Conservation (phyloP, 1,284 basidiomycete species). For the Fomitopsis schrenkii region DNA sequence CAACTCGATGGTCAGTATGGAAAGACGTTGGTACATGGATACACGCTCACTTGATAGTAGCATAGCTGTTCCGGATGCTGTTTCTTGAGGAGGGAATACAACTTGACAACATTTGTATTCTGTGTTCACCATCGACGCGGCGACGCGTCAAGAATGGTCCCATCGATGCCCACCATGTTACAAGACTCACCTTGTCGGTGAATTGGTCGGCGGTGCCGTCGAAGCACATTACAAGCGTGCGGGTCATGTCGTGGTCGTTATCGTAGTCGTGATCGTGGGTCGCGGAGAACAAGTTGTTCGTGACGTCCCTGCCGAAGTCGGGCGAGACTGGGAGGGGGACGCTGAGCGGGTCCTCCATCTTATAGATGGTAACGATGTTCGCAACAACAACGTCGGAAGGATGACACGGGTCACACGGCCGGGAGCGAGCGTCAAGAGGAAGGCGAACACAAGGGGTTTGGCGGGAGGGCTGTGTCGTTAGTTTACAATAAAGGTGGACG, state of each 20-base stretch:
- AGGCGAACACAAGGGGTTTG: neutral
- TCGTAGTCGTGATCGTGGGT: neutral
- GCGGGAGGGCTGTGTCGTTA: neutral
- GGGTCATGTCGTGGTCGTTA: conserved; percentile 6
- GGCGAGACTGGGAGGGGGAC: neutral
- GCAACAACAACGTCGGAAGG: neutral
- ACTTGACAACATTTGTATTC: conserved; percentile 40
- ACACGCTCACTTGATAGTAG: conserved; percentile 34
- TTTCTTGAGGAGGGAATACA: conserved; percentile 36
- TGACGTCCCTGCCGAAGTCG: neutral
- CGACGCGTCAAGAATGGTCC: neutral
- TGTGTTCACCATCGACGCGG: conserved; percentile 6
- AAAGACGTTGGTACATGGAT: neutral
- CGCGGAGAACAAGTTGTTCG: neutral
- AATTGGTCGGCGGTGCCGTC: conserved; percentile 49
- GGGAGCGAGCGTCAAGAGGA: neutral
- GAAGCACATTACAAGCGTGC: conserved; percentile 47
- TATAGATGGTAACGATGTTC: neutral
- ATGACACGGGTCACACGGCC: neutral
- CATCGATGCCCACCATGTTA: neutral
- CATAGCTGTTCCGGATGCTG: conserved; percentile 33
- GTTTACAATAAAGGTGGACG: neutral
- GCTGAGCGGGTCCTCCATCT: neutral
- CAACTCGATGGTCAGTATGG: neutral
- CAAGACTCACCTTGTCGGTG: conserved; percentile 33